phyloP scores from a whole-genome alignment of 2,329 filamentous ascomycete species.

The Septoria linicola region DNA sequence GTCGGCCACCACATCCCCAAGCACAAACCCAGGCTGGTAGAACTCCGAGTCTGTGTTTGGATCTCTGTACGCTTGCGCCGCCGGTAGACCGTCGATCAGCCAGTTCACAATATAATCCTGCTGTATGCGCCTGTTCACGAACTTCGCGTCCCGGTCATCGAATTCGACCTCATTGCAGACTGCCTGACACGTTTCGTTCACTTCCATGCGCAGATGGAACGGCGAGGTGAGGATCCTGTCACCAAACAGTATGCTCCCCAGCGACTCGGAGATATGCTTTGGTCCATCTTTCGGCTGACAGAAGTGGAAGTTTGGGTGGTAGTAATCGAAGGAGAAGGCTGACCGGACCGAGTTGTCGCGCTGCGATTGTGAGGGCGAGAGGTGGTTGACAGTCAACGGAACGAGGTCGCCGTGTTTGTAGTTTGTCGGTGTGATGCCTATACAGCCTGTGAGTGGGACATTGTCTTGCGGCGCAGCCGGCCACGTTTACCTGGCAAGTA shows the following conservation, averaged over 20 bases:
- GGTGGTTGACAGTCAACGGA: conserved; percentile 86
- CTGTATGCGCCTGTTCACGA: conserved; percentile 78
- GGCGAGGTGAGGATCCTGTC: conserved; percentile 97
- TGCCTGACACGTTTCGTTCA: conserved; percentile 82
- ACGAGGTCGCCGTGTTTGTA: conserved; percentile 79
- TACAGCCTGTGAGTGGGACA: neutral
- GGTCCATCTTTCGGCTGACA: conserved; percentile 77
- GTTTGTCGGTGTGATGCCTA: conserved; percentile 77
- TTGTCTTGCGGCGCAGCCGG: neutral
- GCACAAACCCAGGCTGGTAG: conserved; percentile 86
- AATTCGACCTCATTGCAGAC: conserved; percentile 70
- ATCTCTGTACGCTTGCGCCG: conserved; percentile 79
- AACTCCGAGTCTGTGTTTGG: conserved; percentile 73
- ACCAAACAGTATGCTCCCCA: conserved; percentile 95
- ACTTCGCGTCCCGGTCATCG: conserved; percentile 65
- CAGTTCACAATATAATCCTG: conserved; percentile 92
- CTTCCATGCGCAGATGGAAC: conserved; percentile 81
- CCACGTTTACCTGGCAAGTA: conserved; percentile 73
- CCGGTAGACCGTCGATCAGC: conserved; percentile 91
- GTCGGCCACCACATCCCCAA: conserved; percentile 58
- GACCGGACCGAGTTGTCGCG: conserved; percentile 81
- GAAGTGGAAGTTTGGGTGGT: conserved; percentile 82
- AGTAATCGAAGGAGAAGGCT: conserved; percentile 96
- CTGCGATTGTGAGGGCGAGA: conserved; percentile 78
- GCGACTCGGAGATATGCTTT: conserved; percentile 76